Evolutionary conservation across 345 rosid species (phyloP), one percentile per base, ranked within the genome.

Genomic region (Eucalyptus shirleyi): DNA sequence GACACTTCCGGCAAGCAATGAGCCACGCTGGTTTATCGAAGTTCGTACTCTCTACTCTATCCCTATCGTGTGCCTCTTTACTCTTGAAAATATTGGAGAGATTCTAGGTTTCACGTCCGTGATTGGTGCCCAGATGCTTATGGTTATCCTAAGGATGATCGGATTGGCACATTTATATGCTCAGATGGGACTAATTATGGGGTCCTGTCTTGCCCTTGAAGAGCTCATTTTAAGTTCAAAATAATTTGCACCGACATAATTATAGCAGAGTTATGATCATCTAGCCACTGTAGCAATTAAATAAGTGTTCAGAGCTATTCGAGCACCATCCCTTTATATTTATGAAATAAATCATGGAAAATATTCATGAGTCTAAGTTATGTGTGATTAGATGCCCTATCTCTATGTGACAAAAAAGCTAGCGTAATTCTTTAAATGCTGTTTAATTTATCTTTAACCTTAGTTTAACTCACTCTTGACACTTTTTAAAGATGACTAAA

Each of bases 371-470:
- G 1, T n/a, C 1, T 16, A 1, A 9, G 6, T 67, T 67, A 16
- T 65, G 21, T 7, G 1, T n/a, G 77, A 65, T 65, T 3, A 0
- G 0, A 65, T 6, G 4, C 21, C 5, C 23, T 67, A 2, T 15
- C 40, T 67, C 40, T n/a, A 67, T 7, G 21, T n/a, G 77, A 16
- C 21, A 16, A 32, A 67, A 30, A 67, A 67, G 10, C 40, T 32
- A 4, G 23, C 16, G 3, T 4, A 65, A 65, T 65, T 65, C 77
- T n/a, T 65, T 7, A 15, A 32, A 67, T 32, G 21, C 5, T 16
- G 2, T 8, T 67, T 9, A 8, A 32, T 67, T 67, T 18, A 8
- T 32, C 2, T 69, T 9, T 12, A 9, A 72, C 26, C 28, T 37
- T 5, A 18, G 15, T 72, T 69, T 37, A 72, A 37, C 45, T 72